A percentile compares a stretch with the other conserved stretches of the same genome.
Conservation (phyloP, 495 filamentous ascomycete species). For the Hyaloscypha bicolor region DNA sequence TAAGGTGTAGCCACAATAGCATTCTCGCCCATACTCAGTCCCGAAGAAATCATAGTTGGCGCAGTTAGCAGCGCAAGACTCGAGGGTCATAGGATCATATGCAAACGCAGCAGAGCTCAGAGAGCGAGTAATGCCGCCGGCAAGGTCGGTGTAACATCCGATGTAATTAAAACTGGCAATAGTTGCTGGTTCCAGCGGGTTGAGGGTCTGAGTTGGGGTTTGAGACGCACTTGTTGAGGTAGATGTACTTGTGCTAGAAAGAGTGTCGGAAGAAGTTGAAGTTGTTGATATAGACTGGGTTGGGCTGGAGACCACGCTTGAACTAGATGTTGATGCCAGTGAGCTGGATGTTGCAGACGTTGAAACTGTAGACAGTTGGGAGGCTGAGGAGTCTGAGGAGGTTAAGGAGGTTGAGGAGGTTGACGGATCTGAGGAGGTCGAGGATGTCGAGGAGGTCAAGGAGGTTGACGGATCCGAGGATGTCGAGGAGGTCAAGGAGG, state of each 20-base stretch:
- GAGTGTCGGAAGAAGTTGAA: not conserved
- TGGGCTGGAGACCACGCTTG: slow-evolving; percentile 28
- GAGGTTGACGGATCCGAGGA: not conserved
- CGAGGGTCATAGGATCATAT: slow-evolving; percentile 36
- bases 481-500: not conserved
- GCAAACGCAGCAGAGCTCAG: slow-evolving; percentile 12
- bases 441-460: no score
- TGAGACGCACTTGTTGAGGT: slow-evolving; percentile 11
- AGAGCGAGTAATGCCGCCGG: slow-evolving; percentile 25
- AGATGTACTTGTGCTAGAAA: not conserved
- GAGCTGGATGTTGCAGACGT: slow-evolving; percentile 5
- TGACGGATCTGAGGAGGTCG: no score
- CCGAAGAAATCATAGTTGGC: slow-evolving; percentile 47
- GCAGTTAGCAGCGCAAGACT: slow-evolving; percentile 49
- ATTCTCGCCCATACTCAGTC: slow-evolving; percentile 38
- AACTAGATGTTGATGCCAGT: not conserved
- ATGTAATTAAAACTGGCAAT: slow-evolving; percentile 26
- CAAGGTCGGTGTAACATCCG: slow-evolving; percentile 24
- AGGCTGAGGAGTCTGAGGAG: no score
- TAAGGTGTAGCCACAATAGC: slow-evolving; percentile 33
- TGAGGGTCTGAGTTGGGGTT: slow-evolving; percentile 8
- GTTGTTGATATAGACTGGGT: slow-evolving; percentile 31
- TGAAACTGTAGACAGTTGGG: not conserved
- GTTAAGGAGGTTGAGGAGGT: no score
- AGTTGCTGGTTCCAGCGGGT: slow-evolving; percentile 5